Conservation (phyloP, 345 rosid species). For the Carallia pectinifolia region DNA sequence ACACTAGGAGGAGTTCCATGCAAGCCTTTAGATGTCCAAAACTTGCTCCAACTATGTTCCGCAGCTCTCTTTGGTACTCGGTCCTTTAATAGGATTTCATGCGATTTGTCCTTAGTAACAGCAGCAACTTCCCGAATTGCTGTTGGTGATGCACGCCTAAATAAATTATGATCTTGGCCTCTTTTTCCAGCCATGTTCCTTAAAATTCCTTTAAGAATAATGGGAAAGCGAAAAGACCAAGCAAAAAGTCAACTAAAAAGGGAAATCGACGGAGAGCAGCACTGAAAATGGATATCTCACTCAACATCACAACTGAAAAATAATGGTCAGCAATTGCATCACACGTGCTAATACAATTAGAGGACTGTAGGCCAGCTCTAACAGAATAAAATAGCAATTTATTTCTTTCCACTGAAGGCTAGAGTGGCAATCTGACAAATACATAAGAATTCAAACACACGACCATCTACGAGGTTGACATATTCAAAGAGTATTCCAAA, state of each 20-base stretch:
- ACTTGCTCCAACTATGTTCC: constrained; percentile 22
- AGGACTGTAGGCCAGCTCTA: not conserved
- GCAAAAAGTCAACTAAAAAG: not conserved
- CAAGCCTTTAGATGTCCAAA: constrained; percentile 19
- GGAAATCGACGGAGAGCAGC: not conserved
- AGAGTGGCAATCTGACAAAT: not conserved
- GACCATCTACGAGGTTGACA: not conserved
- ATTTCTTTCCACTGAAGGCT: no score
- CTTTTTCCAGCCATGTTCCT: constrained; percentile 36
- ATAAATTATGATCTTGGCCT: constrained; percentile 26
- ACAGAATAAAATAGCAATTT: no score
- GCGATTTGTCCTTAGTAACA: constrained; percentile 36
- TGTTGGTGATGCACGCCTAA: constrained; percentile 24
- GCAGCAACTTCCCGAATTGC: constrained; percentile 25
- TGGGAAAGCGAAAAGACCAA: not conserved
- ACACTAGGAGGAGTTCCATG: constrained; percentile 36
- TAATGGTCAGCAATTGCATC: not conserved
- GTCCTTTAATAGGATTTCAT: constrained; percentile 52
- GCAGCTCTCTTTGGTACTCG: constrained; percentile 25
- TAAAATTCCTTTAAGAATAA: constrained; percentile 46
- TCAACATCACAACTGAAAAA: not conserved
- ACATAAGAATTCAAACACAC: not conserved
- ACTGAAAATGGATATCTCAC: not conserved
- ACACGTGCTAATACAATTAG: not conserved
- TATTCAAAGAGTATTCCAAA: not conserved